These are phyloP conservation scores for Candida gorgasii DNA, from an alignment of 805 yeast genomes.

Conservation along the genomic window DNA sequence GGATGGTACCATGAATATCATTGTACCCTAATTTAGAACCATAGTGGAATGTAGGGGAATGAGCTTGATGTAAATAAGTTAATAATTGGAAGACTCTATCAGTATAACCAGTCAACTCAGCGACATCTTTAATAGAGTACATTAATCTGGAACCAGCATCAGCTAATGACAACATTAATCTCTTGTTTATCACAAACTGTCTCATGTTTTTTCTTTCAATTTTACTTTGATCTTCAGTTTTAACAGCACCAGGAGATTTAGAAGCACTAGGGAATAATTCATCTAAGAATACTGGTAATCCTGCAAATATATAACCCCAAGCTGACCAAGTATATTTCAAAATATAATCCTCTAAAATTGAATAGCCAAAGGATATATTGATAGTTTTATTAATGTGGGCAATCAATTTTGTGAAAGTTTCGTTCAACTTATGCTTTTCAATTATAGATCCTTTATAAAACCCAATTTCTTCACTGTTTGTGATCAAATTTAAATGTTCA, in stretches of 20 bases:
- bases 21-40: conserved; percentile 45
- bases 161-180: conserved; percentile 86
- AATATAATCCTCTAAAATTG: conserved; percentile 78
- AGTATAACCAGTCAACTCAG: conserved; percentile 89
- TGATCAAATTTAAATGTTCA: conserved; percentile 79
- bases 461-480: conserved; percentile 91
- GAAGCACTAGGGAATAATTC: conserved; percentile 21
- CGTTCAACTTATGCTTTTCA: conserved; percentile 66
- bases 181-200: conserved; percentile 85
- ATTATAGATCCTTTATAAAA: conserved; percentile 86
- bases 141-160: conserved; percentile 94
- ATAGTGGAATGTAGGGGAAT: conserved; percentile 57
- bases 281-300: conserved; percentile 80
- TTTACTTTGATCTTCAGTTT: conserved; percentile 9
- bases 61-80: conserved; percentile 79
- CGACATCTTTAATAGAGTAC: conserved; percentile 91
- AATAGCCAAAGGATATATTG: conserved; percentile 63
- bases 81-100: conserved; percentile 78
- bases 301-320: conserved; percentile 87
- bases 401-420: conserved; percentile 57
- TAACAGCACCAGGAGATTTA: neutral
- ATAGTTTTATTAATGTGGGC: conserved; percentile 56
- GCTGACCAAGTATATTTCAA: conserved; percentile 95
- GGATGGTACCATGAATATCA: conserved; percentile 78
- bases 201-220: conserved; percentile 69